Conservation (phyloP, 305 asterid genomes). For the Fraxinus angustifolia region DNA sequence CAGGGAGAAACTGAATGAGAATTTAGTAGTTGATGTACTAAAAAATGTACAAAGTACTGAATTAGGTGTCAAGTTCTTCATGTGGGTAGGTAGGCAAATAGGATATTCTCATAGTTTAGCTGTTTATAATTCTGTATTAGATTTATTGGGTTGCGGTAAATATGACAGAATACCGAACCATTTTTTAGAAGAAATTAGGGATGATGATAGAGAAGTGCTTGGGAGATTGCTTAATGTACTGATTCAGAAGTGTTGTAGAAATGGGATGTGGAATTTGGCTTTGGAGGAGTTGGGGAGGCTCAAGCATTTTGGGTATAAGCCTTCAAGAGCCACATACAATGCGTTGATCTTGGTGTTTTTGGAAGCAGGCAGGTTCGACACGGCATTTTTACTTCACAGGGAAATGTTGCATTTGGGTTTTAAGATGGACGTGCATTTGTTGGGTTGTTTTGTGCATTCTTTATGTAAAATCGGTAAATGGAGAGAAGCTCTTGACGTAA, state of each 20-base stretch:
- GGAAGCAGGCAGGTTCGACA: slow-evolving; percentile 62
- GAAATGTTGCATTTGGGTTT: slow-evolving; percentile 68
- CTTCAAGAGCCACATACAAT: slow-evolving; percentile 63
- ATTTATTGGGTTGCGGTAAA: slow-evolving; percentile 43
- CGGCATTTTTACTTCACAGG: slow-evolving; percentile 62
- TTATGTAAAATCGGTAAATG: slow-evolving; percentile 78
- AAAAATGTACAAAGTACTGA: slow-evolving; percentile 51
- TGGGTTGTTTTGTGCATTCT: slow-evolving; percentile 54
- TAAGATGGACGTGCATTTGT: slow-evolving; percentile 61
- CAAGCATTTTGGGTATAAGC: slow-evolving; percentile 73
- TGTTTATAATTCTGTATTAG: slow-evolving; percentile 70
- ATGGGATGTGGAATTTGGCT: slow-evolving; percentile 85
- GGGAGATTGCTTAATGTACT: slow-evolving; percentile 75
- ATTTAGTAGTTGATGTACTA: slow-evolving; percentile 65
- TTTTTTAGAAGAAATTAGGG: slow-evolving; percentile 49
- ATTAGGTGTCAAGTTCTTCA: slow-evolving; percentile 75
- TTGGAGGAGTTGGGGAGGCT: slow-evolving; percentile 86
- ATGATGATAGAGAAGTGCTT: slow-evolving; percentile 62
- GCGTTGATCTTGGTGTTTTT: slow-evolving; percentile 65
- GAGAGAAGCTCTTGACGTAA: slow-evolving; percentile 74
- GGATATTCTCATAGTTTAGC: slow-evolving; percentile 63
- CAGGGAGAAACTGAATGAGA: slow-evolving; percentile 61
- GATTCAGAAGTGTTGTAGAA: slow-evolving; percentile 67
- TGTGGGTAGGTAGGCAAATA: slow-evolving; percentile 94
- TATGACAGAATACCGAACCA: slow-evolving; percentile 37